phyloP scores from a whole-genome alignment of 805 yeast species.

The Yamadazyma scolyti region DNA sequence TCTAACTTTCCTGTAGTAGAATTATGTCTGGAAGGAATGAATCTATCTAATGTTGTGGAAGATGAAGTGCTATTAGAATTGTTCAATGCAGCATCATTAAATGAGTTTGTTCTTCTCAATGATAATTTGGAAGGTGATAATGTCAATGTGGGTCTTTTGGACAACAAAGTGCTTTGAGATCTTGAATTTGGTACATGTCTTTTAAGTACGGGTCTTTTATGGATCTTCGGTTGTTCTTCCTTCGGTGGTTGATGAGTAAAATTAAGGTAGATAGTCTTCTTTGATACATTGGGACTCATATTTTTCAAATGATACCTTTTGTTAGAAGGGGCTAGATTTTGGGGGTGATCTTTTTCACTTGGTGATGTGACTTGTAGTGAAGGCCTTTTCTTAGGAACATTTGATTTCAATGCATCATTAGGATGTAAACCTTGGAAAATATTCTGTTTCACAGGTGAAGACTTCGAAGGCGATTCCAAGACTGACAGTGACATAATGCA shows the following conservation, averaged over 20 bases:
- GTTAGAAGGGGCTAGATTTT: slow-evolving; percentile 7
- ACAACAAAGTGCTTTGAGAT: slow-evolving; percentile 22
- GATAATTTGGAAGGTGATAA: slow-evolving; percentile 22
- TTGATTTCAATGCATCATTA: slow-evolving; percentile 1
- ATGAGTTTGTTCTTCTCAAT: slow-evolving; percentile 31
- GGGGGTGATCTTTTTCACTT: slow-evolving; percentile 4
- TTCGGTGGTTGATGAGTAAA: slow-evolving; percentile 10
- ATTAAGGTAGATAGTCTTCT: slow-evolving; percentile 21
- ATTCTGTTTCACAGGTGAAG: slow-evolving; percentile 8
- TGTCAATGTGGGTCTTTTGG: slow-evolving; percentile 12
- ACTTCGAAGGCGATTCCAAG: slow-evolving; percentile 6
- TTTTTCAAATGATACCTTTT: slow-evolving; percentile 27
- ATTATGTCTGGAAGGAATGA: slow-evolving; percentile 42
- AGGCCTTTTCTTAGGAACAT: slow-evolving; percentile 4
- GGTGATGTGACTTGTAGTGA: slow-evolving; percentile 6
- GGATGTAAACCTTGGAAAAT: no score
- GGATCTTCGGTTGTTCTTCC: slow-evolving; percentile 5
- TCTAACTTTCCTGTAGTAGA: slow-evolving; percentile 36
- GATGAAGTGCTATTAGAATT: slow-evolving; percentile 19
- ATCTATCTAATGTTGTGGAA: slow-evolving; percentile 32
- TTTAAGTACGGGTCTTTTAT: slow-evolving; percentile 8
- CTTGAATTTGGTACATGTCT: slow-evolving; percentile 19
- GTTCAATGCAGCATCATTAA: slow-evolving; percentile 26
- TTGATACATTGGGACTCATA: slow-evolving; percentile 35
- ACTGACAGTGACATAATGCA: slow-evolving; percentile 4